Evolutionary conservation across 1,139 yeast species (phyloP).

Genomic region (Pichia sp.): DNA sequence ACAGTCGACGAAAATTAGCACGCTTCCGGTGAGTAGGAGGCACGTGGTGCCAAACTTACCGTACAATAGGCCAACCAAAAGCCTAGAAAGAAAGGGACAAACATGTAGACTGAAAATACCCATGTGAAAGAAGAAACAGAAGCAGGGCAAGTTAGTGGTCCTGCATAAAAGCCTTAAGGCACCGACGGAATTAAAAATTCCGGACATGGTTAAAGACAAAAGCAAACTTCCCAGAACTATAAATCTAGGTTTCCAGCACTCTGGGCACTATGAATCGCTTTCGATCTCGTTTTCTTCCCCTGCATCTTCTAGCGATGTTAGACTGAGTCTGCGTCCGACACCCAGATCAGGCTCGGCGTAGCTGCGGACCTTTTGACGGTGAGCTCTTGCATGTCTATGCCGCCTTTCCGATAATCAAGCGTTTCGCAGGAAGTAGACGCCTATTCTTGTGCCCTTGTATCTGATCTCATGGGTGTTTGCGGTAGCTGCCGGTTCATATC

Average conservation of each 20-base stretch:
- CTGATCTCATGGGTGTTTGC: neutral
- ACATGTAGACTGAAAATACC: slow-evolving; percentile 59
- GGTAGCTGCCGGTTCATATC: neutral
- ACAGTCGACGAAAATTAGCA: slow-evolving; percentile 29
- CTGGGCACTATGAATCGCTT: slow-evolving; percentile 20
- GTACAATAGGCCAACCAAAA: slow-evolving; percentile 59
- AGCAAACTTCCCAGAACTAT: slow-evolving; percentile 60
- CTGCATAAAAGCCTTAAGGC: slow-evolving; percentile 61
- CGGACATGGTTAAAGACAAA: slow-evolving; percentile 61
- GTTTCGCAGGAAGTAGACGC: neutral
- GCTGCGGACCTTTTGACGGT: neutral
- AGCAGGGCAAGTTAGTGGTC: slow-evolving; percentile 45
- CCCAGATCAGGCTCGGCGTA: neutral
- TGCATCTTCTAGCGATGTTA: neutral
- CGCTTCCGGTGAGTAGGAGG: slow-evolving; percentile 43
- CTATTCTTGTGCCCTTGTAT: neutral
- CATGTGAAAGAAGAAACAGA: slow-evolving; percentile 45
- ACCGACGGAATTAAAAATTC: slow-evolving; percentile 60
- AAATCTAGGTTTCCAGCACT: slow-evolving; percentile 29
- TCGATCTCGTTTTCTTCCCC: slow-evolving; percentile 10
- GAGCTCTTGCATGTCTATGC: slow-evolving; percentile 1
- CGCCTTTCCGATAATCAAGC: neutral
- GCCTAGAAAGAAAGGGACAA: slow-evolving; percentile 54
- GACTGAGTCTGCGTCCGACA: neutral
- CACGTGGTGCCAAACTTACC: slow-evolving; percentile 50